phyloP scores from a whole-genome alignment of 2,329 filamentous ascomycete genomes.

The Fonsecaea pugnacius region DNA sequence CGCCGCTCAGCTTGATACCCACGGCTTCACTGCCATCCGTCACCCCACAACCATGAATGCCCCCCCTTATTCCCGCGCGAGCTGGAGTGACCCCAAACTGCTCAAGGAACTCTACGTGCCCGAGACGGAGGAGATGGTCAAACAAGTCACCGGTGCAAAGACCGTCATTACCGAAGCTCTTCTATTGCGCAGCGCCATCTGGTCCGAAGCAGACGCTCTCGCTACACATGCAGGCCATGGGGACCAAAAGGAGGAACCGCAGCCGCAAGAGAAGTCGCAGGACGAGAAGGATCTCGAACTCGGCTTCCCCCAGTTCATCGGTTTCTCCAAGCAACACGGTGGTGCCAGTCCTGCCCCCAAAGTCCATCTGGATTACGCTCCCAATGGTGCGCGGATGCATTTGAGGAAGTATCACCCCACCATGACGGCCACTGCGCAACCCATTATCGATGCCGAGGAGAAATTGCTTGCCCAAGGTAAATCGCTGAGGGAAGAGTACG shows the following conservation, averaged over 20 bases:
- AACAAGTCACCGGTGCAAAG: conserved; percentile 39
- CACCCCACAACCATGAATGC: conserved; percentile 36
- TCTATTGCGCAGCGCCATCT: conserved; percentile 36
- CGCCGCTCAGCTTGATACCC: conserved; percentile 27
- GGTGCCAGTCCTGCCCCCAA: conserved; percentile 40
- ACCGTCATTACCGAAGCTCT: conserved; percentile 38
- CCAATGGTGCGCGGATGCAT: conserved; percentile 39
- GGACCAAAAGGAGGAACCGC: conserved; percentile 7
- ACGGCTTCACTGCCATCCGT: conserved; percentile 30
- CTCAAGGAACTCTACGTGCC: conserved; percentile 38
- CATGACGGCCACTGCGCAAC: conserved; percentile 29
- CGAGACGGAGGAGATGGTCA: conserved; percentile 39
- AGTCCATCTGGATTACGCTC: conserved; percentile 41
- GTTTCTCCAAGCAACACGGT: conserved; percentile 31
- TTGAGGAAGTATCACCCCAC: conserved; percentile 38
- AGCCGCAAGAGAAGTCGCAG: conserved; percentile 19
- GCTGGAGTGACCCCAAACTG: conserved; percentile 37
- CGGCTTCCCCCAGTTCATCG: conserved; percentile 38
- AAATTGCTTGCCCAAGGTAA: conserved; percentile 40
- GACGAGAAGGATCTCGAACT: conserved; percentile 32
- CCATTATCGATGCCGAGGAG: conserved; percentile 41
- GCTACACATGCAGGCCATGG: conserved; percentile 35
- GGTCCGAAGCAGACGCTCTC: conserved; percentile 37
- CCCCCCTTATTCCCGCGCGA: conserved; percentile 31
- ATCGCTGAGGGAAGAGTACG: conserved; percentile 29